Base-by-base conservation (phyloP, 2,329 filamentous ascomycete genomes). In the Fusarium mangiferae region DNA sequence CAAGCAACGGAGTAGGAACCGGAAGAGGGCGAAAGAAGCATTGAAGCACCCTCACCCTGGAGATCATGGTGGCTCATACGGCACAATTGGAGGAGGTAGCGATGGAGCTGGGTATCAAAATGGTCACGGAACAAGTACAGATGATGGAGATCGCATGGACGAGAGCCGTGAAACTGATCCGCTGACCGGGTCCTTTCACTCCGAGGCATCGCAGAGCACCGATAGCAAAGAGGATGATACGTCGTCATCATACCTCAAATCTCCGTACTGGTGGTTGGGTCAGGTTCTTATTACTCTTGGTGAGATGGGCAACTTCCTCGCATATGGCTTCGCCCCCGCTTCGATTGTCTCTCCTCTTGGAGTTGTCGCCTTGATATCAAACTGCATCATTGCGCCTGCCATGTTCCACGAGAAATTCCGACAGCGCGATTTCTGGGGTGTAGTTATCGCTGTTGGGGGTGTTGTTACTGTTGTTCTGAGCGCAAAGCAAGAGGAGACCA, bases 261-360 rank as follows among this genome's bases (percentile, higher is more conserved):
- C 95, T 41, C 94, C 95, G 3, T 98, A 96, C 80, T 99, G 96
- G 96, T 99, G 96, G 96, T 84, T 92, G 38, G 96, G 96, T 26
- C 96, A 98, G 75, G 89, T 97, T 22, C 87, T 99, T 68, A 99
- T 99, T 90, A 94, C 92, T 2, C 85, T 98, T 30, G 96, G 96
- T 65, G 96, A 99, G 84, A 92, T 93, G 80, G 96, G 96, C 58
- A 99, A 99, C 82, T 99, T 99, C 80, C 85, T 99, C 72, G 96
- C 96, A 1, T 99, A 99, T 80, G 96, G 96, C 30, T 99, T 99
- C 81, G 96, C 96, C 36, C 96, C 96, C 7, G 96, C 96, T 13
- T 98, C 96, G 20, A 98, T 99, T 78, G 96, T 99, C 46, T 98
- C 95, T 39, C 96, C 96, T 0, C 87, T 99, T 11, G 96, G 96